Base-by-base conservation (phyloP, 106 monocot species). In the Gastrodia elata region DNA sequence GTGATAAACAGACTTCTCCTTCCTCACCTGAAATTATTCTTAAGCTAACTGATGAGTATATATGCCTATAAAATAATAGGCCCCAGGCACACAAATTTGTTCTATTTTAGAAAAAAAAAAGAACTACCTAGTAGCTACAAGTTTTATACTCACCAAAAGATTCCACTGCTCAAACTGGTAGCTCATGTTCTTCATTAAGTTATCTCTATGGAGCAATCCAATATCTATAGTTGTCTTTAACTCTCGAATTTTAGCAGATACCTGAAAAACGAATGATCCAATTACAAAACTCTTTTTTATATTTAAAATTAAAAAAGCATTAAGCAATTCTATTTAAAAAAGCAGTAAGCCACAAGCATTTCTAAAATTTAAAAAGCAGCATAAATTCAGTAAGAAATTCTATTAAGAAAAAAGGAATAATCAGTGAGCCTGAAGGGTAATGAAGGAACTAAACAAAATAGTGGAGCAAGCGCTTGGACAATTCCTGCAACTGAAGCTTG, bases 1-100 rank as follows among this genome's bases (percentile, higher is more conserved):
- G 85, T 95, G 95, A 59, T 91, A 89, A n/a, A 95, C 74, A 38
- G 89, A 83, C 75, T 91, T 95, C 76, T 95, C 95, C 57, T 58
- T 89, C 77, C 80, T 91, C 27, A 84, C 95, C 94, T 94, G 70
- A 3, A 82, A 78, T 10, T 76, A 64, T 67, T 11, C 69, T 42
- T 2, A 64, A 27, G 20, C 34, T 38, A 3, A 67, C n/a, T n/a
- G n/a, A 38, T 40, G 40, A 70, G 41, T 70, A 44, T 28, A 27
- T 25, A 30, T 2, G 64, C 39, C 14, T 58, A 1, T 28, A 26
- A 7, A 20, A 37, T 72, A n/a, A 18, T 11, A 71, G 5, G 18
- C 26, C 28, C 14, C 4, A 25, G 18, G 41, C 5, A 38, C 33
- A 38, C 0, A 56, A 44, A 0, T 49, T 71, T 25, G 13, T 52